Evolutionary conservation across 1,284 basidiomycete species (phyloP).

Genomic region (Ustilago shanxiensis): DNA sequence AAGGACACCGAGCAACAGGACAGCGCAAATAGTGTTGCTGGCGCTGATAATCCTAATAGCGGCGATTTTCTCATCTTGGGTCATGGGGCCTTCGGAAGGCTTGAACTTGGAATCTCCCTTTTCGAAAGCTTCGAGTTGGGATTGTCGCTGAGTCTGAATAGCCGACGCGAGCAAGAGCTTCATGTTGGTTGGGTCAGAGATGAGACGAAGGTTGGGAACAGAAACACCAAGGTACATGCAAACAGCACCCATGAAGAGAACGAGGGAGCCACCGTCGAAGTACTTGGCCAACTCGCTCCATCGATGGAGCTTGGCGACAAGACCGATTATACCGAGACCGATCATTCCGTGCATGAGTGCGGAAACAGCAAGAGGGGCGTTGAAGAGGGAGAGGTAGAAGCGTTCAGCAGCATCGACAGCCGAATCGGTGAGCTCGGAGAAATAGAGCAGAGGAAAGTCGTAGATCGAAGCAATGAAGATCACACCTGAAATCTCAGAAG

Average conservation of each 20-base stretch:
- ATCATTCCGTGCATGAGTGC: constrained; percentile 67
- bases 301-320: constrained; percentile 65
- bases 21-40: constrained; percentile 62
- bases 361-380: constrained; percentile 59
- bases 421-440: constrained; percentile 16
- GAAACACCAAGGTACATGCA: constrained; percentile 65
- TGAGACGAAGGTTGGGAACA: constrained; percentile 64
- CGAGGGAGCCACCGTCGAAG: constrained; percentile 66
- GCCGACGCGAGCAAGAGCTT: constrained; percentile 49
- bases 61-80: constrained; percentile 51
- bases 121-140: constrained; percentile 40
- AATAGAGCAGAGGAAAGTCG: constrained; percentile 67
- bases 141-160: constrained; percentile 55
- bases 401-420: constrained; percentile 56
- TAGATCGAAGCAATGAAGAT: constrained; percentile 66
- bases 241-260: constrained; percentile 62
- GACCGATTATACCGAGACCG: constrained; percentile 62
- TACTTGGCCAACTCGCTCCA: constrained; percentile 69
- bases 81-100: constrained; percentile 49
- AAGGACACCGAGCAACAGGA: constrained; percentile 61
- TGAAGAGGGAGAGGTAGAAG: constrained; percentile 66
- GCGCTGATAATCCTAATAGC: constrained; percentile 64
- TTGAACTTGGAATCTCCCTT: constrained; percentile 36
- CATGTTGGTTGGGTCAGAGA: constrained; percentile 61
- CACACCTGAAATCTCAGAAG: constrained; percentile 38